Conservation (phyloP, 78 protist genomes). For the Tieghemostelium lacteum region DNA sequence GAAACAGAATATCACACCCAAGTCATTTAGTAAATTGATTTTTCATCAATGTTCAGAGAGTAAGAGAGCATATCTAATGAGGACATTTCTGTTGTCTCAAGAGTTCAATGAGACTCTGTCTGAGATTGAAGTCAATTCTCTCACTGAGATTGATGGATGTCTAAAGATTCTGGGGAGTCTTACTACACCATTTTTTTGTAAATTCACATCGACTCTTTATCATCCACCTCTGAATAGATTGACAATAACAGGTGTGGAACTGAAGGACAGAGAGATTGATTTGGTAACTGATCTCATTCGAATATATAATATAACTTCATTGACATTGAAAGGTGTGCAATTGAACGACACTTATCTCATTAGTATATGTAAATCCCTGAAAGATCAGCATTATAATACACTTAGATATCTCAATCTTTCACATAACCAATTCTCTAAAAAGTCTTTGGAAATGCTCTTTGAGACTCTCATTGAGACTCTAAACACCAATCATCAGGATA, state of each 20-base stretch:
- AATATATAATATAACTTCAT: slow-evolving; percentile 22
- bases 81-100: neutral
- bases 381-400: slow-evolving; percentile 13
- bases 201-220: slow-evolving; percentile 1
- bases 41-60: slow-evolving; percentile 1
- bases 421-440: slow-evolving; percentile 6
- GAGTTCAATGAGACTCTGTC: slow-evolving; percentile 35
- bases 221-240: slow-evolving; percentile 37
- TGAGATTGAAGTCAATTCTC: neutral
- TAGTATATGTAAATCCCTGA: slow-evolving; percentile 19
- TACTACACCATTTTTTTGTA: slow-evolving; percentile 60
- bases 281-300: slow-evolving; percentile 4
- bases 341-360: slow-evolving; percentile 32
- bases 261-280: slow-evolving; percentile 16
- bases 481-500: slow-evolving; percentile 9
- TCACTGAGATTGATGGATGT: neutral
- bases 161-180: slow-evolving; percentile 8
- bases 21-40: slow-evolving; percentile 2
- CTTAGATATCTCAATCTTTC: slow-evolving; percentile 13
- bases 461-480: slow-evolving; percentile 14
- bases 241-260: neutral
- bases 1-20: slow-evolving; percentile 17
- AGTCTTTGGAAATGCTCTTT: slow-evolving; percentile 35
- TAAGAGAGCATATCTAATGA: neutral
- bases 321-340: slow-evolving; percentile 11